These are phyloP conservation scores for Theileria parva DNA, from an alignment of 169 alveolate genomes.

Conservation along the genomic window DNA sequence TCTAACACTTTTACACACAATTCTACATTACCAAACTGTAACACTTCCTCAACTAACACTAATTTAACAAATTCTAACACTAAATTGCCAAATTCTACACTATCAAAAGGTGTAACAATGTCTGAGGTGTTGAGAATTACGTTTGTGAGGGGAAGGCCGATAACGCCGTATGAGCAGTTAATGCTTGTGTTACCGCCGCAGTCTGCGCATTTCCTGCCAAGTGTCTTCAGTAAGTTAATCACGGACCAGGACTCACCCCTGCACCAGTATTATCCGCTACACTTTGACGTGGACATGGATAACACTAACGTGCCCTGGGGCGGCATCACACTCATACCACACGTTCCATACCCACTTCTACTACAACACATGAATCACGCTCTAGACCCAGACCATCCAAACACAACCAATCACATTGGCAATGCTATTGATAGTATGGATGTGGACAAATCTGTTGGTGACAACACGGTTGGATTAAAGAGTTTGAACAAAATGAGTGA, in stretches of 20 bases:
- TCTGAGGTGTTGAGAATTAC: slow-evolving; percentile 24
- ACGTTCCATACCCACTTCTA: slow-evolving; percentile 28
- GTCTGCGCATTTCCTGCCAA: slow-evolving; percentile 67
- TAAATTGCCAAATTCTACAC: no score
- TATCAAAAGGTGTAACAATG: no score
- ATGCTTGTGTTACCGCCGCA: slow-evolving; percentile 75
- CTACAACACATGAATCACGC: slow-evolving; percentile 35
- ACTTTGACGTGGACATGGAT: slow-evolving; percentile 77
- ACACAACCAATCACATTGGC: no score
- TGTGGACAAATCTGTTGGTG: no score
- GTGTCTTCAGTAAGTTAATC: slow-evolving; percentile 55
- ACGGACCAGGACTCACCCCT: slow-evolving; percentile 68
- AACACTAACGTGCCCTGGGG: slow-evolving; percentile 77
- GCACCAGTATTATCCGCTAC: slow-evolving; percentile 56
- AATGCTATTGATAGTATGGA: no score
- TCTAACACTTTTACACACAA: no score
- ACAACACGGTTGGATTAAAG: no score
- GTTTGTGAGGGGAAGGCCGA: slow-evolving; percentile 55
- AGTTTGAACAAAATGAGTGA: no score
- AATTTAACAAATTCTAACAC: no score
- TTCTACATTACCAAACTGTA: no score
- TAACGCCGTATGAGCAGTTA: slow-evolving; percentile 73
- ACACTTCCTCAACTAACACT: no score
- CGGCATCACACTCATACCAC: slow-evolving; percentile 73
- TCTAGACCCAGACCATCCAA: neutral